Base-by-base conservation (phyloP, 2,329 filamentous ascomycete genomes). In the Penicillium sp. region DNA sequence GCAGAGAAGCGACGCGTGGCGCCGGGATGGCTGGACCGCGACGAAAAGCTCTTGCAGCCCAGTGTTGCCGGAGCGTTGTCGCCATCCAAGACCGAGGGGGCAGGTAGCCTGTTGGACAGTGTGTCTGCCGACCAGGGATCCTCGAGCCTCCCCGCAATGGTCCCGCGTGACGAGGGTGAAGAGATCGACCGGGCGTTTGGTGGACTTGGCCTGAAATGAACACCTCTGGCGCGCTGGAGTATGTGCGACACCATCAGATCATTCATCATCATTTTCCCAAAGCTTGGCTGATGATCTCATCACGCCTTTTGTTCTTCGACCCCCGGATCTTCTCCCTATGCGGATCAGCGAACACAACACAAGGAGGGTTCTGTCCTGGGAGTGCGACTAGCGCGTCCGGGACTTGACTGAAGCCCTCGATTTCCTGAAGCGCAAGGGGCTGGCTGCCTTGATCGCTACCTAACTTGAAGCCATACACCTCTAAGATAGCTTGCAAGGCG, bases 21-120 rank as follows among this genome's bases (percentile, higher is more conserved):
- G 44, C 82, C 82, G 0, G 82, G 82, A 1, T 85, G 81, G 80
- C 62, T 85, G 56, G 82, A 85, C 59, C 71, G 80, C 25, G 76
- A 81, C 27, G 77, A 79, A 63, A 79, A 79, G 63, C 71, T 84
- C 34, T 63, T 85, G 40, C 77, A 79, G 60, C 82, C 80, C 9
- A 68, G 59, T 27, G 57, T 60, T 45, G 45, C 58, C 24, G 42
- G 54, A 46, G 39, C 45, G 4, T 52, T 50, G 11, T 50, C 43
- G 18, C 46, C 49, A 18, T 38, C 50, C 4, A 50, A 52, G 32
- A 52, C 49, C 29, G 52, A 56, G 25, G 44, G 52, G 13, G 50
- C 26, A 3, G 36, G 54, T 28, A 71, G 66, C 47, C 50, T 73
- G 25, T 46, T 73, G 36, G 70, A 73, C 46, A 66, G 64, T n/a